These are phyloP conservation scores for Candolleomyces aberdarensis DNA, from an alignment of 768 basidiomycete genomes.

Conservation along the genomic window DNA sequence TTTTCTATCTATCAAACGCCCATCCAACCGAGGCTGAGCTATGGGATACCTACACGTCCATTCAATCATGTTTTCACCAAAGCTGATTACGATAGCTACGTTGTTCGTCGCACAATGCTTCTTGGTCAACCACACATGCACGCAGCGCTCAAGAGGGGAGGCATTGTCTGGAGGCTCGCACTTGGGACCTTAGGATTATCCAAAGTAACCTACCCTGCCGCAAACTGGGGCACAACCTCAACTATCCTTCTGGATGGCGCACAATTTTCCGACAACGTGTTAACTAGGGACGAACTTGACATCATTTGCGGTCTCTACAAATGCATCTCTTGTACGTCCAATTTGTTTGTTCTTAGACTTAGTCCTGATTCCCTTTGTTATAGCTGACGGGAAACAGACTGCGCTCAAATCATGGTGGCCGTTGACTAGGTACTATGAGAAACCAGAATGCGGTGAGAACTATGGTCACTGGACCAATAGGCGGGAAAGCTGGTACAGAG, in stretches of 20 bases:
- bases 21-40: neutral
- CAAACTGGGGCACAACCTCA: neutral
- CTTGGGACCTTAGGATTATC: neutral
- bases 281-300: neutral
- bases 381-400: neutral
- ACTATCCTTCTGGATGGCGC: no score
- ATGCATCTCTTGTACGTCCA: neutral
- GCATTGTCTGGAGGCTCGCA: neutral
- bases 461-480: neutral
- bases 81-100: neutral
- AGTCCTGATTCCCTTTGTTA: neutral
- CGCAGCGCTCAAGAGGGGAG: neutral
- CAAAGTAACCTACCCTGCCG: neutral
- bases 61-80: neutral
- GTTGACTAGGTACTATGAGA: neutral
- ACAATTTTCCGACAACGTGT: neutral
- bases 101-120: neutral
- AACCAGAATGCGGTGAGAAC: constrained; percentile 4
- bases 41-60: neutral
- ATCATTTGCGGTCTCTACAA: neutral
- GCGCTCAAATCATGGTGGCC: neutral
- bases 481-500: neutral
- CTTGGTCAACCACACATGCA: constrained; percentile 1
- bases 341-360: neutral
- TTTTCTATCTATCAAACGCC: neutral